phyloP scores from a whole-genome alignment of 2,329 filamentous ascomycete genomes.

The Beauveria bassiana region DNA sequence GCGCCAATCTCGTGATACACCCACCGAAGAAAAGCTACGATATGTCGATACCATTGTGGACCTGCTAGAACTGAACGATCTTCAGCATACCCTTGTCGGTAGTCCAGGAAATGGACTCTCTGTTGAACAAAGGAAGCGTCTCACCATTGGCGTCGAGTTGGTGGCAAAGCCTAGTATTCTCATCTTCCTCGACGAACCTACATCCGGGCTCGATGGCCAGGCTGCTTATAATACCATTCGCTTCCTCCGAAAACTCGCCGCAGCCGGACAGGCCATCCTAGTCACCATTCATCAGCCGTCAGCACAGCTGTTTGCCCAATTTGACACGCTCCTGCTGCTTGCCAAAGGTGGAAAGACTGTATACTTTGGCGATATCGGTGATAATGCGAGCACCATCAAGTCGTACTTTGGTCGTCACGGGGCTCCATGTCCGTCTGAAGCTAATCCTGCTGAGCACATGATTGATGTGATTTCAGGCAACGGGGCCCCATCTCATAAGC shows the following conservation, averaged over 20 bases:
- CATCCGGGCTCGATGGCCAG: slow-evolving; percentile 51
- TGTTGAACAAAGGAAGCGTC: slow-evolving; percentile 51
- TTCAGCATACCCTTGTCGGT: not conserved
- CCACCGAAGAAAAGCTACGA: not conserved
- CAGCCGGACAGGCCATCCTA: slow-evolving; percentile 78
- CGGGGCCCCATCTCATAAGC: not conserved
- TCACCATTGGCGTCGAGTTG: slow-evolving; percentile 73
- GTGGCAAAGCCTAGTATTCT: not conserved
- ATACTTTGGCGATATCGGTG: not conserved
- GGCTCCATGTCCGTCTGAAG: not conserved
- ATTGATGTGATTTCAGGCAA: not conserved
- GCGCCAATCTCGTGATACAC: slow-evolving; percentile 47
- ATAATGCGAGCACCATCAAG: not conserved
- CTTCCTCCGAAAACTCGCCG: slow-evolving; percentile 67
- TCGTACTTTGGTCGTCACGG: not conserved
- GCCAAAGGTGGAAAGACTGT: not conserved
- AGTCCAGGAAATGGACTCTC: not conserved
- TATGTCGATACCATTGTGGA: not conserved
- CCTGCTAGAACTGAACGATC: not conserved
- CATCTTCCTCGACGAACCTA: slow-evolving; percentile 48
- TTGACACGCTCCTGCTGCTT: slow-evolving; percentile 56
- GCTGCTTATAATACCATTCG: slow-evolving; percentile 70
- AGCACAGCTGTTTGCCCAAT: slow-evolving; percentile 78
- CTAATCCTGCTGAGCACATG: not conserved
- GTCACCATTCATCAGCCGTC: slow-evolving; percentile 92